Conservation (phyloP, 2,329 filamentous ascomycete species). For the Penicillium sp. region DNA sequence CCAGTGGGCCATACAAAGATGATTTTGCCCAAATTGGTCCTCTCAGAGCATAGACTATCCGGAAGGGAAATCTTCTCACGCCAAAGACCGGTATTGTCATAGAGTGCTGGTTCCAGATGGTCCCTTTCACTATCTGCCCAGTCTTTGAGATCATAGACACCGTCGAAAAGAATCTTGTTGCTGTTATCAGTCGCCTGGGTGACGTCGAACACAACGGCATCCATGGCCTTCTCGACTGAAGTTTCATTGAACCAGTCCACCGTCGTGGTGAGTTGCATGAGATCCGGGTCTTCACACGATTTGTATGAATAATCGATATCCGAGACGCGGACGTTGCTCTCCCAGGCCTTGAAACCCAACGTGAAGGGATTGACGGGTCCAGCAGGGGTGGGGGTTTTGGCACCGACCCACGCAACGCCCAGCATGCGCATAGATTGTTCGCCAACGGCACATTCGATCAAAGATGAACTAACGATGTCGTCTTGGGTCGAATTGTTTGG, state of each 20-base stretch:
- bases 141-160: slow-evolving; percentile 7
- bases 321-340: slow-evolving; percentile 2
- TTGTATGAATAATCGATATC: slow-evolving; percentile 11
- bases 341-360: slow-evolving; percentile 10
- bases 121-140: neutral
- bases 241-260: slow-evolving; percentile 1
- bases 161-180: slow-evolving; percentile 7
- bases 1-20: slow-evolving; percentile 4
- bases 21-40: neutral
- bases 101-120: neutral
- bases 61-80: slow-evolving; percentile 3
- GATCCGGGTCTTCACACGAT: slow-evolving; percentile 3
- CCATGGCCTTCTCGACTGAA: slow-evolving; percentile 6
- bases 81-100: neutral
- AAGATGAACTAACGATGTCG: neutral
- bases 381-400: neutral
- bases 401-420: slow-evolving; percentile 7
- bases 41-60: neutral
- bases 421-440: slow-evolving; percentile 5
- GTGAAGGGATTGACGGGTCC: slow-evolving; percentile 6
- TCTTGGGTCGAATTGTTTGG: neutral
- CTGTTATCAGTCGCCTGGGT: neutral
- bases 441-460: slow-evolving; percentile 4
- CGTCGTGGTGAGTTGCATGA: slow-evolving; percentile 3
- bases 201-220: slow-evolving; percentile 7